A percentile compares a stretch with the other conserved stretches of the same genome.
These are phyloP conservation scores for Aegle marmelos DNA, from an alignment of 345 rosid genomes.

Conservation along the genomic window DNA sequence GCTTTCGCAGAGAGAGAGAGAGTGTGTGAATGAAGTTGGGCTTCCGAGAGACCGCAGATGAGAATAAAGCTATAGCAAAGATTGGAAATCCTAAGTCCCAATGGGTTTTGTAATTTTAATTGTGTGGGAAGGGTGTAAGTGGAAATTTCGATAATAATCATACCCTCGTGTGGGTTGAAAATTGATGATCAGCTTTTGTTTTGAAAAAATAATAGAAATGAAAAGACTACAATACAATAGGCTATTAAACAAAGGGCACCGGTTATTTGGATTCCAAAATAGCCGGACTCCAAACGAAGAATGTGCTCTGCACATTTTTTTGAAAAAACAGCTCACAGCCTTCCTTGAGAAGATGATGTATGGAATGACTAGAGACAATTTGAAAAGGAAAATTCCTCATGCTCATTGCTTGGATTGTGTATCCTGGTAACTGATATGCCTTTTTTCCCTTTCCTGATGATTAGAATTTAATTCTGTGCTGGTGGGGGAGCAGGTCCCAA, in stretches of 20 bases:
- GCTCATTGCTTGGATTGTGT: slow-evolving; percentile 78
- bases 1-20: neutral
- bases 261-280: no score
- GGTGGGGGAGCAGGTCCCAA: slow-evolving; percentile 60
- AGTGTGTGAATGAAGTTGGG: neutral
- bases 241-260: no score
- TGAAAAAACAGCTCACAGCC: slow-evolving; percentile 96
- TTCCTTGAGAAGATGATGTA: slow-evolving; percentile 97
- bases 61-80: no score
- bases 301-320: slow-evolving; percentile 49
- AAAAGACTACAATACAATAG: no score
- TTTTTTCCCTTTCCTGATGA: neutral
- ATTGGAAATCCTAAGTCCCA: no score
- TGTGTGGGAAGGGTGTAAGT: no score
- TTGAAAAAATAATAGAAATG: no score
- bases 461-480: neutral
- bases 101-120: no score
- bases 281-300: no score
- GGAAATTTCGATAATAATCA: no score
- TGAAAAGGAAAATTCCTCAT: slow-evolving; percentile 88
- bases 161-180: no score
- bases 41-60: neutral
- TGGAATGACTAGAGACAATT: slow-evolving; percentile 89
- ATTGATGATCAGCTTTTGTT: no score
- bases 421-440: slow-evolving; percentile 57